These are phyloP conservation scores for Entomortierella chlamydospora DNA, from an alignment of 192 early-diverging fungal genomes.

Conservation along the genomic window DNA sequence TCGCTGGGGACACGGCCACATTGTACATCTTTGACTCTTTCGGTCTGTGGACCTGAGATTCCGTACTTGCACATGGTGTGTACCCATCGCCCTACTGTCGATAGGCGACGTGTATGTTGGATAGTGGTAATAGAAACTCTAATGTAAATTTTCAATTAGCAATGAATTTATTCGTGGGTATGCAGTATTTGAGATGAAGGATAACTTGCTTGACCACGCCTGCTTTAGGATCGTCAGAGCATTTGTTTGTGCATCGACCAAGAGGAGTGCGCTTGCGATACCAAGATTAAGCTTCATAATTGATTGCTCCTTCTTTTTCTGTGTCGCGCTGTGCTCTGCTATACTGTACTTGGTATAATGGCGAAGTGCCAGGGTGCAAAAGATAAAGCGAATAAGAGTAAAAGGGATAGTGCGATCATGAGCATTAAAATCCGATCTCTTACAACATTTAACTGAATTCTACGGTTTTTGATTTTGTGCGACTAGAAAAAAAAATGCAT, in stretches of 20 bases:
- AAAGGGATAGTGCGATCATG: no score
- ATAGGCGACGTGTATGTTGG: not conserved
- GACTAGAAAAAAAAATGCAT: no score
- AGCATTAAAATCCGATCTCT: no score
- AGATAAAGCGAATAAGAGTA: no score
- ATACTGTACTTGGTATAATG: not conserved
- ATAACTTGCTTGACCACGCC: not conserved
- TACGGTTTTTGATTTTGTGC: no score
- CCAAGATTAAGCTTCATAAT: not conserved
- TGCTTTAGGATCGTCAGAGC: not conserved
- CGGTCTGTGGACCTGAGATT: not conserved
- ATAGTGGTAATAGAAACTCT: not conserved
- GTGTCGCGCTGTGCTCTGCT: not conserved
- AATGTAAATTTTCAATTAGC: not conserved
- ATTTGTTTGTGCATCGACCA: not conserved
- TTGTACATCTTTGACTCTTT: not conserved
- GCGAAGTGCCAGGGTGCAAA: no score
- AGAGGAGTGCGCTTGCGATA: not conserved
- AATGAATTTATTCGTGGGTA: no score
- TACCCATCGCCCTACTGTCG: not conserved
- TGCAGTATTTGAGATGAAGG: no score
- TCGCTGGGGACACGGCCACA: not conserved
- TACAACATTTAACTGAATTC: no score
- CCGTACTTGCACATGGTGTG: not conserved
- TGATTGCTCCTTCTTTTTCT: not conserved